Conservation (phyloP, 2,329 filamentous ascomycete genomes). For the Apiospora koreana region DNA sequence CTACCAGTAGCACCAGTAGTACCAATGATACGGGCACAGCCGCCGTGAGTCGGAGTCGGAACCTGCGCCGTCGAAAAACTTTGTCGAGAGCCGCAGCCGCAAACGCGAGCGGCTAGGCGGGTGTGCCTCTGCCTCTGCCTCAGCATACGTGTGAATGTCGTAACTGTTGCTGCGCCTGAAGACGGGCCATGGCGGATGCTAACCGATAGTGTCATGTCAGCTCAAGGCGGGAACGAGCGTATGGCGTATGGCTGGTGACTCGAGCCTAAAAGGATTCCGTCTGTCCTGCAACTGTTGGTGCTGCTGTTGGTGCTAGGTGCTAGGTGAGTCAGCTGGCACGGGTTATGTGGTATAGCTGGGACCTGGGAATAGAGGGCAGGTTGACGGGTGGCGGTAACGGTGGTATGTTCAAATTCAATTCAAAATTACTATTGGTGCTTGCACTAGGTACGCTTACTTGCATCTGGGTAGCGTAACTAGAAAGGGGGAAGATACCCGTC, state of each 20-base stretch:
- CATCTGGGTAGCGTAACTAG: not conserved
- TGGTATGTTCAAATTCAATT: not conserved
- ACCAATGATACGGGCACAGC: not conserved
- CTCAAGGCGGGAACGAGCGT: no score
- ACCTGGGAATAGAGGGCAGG: not conserved
- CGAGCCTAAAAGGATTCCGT: not conserved
- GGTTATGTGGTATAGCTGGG: not conserved
- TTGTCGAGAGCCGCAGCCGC: slow-evolving; percentile 3
- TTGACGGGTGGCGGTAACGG: not conserved
- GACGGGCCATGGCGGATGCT: slow-evolving; percentile 3
- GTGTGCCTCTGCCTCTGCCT: not conserved
- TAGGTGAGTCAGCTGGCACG: not conserved
- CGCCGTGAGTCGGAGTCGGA: slow-evolving; percentile 7
- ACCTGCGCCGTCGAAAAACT: slow-evolving; percentile 1
- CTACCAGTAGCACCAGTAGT: no score
- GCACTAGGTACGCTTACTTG: not conserved
- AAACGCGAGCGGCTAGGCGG: not conserved
- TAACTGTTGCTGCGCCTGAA: not conserved
- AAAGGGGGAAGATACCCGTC: not conserved
- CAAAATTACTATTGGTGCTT: not conserved
- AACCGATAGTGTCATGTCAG: slow-evolving; percentile 10
- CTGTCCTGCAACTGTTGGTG: slow-evolving; percentile 11
- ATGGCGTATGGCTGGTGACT: not conserved
- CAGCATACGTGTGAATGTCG: not conserved
- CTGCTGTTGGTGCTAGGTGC: slow-evolving; percentile 20